phyloP scores from a whole-genome alignment of 495 filamentous ascomycete genomes.

The Rostrohypoxylon terebratum region DNA sequence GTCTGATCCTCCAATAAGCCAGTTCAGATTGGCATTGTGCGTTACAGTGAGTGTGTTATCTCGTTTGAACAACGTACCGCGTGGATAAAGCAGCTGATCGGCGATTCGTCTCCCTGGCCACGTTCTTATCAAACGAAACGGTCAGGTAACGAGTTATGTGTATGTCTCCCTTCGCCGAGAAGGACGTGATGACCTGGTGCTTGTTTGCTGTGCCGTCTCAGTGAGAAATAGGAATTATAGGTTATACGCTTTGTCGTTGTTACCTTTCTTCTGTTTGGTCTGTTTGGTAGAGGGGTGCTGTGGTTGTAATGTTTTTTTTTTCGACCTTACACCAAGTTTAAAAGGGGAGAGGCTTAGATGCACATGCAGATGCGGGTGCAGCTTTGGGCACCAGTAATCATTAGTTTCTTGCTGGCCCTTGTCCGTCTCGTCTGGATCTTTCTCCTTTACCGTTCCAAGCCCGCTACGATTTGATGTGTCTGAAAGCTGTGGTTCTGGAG shows the following conservation, averaged over 20 bases:
- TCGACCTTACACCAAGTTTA: conserved; percentile 32
- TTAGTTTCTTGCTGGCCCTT: conserved; percentile 30
- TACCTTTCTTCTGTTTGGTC: conserved; percentile 9
- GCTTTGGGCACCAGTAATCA: conserved; percentile 44
- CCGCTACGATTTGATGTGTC: neutral
- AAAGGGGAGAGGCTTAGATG: conserved; percentile 42
- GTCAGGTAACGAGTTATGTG: conserved; percentile 20
- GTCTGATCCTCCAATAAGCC: conserved; percentile 50
- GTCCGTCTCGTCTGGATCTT: conserved; percentile 16
- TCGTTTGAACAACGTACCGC: conserved; percentile 40
- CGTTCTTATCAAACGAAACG: conserved; percentile 35
- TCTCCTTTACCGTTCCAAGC: conserved; percentile 1
- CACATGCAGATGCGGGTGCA: conserved; percentile 44
- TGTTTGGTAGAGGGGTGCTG: conserved; percentile 22
- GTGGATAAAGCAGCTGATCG: conserved; percentile 46
- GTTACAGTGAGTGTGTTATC: conserved; percentile 40
- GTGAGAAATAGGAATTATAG: conserved; percentile 16
- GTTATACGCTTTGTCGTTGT: conserved; percentile 19
- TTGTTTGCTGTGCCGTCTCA: neutral
- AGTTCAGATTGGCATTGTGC: conserved; percentile 46
- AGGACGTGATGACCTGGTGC: neutral
- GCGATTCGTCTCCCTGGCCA: conserved; percentile 38
- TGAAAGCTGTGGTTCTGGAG: neutral
- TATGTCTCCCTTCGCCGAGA: neutral
- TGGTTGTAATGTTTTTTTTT: conserved; percentile 20